Evolutionary conservation across 139 green algal genomes (phyloP).

Genomic region (Pleodorina starrii): DNA sequence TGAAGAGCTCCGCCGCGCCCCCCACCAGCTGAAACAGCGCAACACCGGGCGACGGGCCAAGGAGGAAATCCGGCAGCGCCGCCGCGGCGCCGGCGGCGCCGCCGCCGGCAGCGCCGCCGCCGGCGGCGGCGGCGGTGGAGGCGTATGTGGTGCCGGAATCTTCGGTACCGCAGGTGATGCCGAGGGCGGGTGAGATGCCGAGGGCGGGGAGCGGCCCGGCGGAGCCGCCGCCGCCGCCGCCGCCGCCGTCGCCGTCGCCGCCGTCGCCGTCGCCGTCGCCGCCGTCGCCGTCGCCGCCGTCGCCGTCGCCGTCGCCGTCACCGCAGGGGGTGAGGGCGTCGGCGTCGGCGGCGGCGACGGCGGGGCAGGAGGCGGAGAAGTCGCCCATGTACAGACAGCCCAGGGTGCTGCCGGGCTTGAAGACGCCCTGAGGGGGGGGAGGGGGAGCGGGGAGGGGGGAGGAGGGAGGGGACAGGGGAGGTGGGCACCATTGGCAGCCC

Average conservation of each 20-base stretch:
- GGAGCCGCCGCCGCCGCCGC: neutral
- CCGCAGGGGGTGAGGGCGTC: neutral
- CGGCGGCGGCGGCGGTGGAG: neutral
- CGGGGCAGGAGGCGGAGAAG: neutral
- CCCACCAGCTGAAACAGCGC: slow-evolving; percentile 9
- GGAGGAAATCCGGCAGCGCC: neutral
- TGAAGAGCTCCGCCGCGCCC: slow-evolving; percentile 20
- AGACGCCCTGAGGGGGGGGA: neutral
- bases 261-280: neutral
- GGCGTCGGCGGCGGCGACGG: neutral
- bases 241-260: neutral
- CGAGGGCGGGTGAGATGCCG: too few species aligned
- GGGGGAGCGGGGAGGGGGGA: neutral
- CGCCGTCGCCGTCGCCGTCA: neutral
- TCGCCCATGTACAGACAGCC: slow-evolving; percentile 26
- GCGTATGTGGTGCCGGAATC: neutral
- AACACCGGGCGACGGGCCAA: neutral
- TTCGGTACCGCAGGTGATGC: neutral
- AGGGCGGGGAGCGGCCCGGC: neutral
- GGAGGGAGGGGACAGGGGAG: too few species aligned
- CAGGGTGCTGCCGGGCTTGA: neutral
- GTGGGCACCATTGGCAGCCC: too few species aligned
- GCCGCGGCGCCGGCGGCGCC: too few species aligned
- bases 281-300: neutral
- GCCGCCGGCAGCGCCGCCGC: too few species aligned